Base-by-base conservation (phyloP, 164 flowering plant species). In the Berberis vulgaris region DNA sequence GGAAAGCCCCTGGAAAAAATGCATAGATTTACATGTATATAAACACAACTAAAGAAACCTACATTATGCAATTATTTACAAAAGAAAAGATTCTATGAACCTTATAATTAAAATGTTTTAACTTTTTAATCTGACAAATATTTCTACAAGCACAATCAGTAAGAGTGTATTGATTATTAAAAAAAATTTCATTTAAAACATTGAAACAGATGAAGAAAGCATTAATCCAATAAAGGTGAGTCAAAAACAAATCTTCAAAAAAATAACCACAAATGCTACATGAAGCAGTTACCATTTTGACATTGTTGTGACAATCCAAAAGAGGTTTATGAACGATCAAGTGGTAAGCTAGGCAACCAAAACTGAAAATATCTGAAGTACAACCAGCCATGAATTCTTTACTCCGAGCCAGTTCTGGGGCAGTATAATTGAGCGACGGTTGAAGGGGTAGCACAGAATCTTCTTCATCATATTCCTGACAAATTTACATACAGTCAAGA, bases 271-370 rank as follows among this genome's bases (percentile, higher is more conserved):
- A 26, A 26, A 26, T 26, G 11, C n/a, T 52, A 6, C 10, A 46
- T 46, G 5, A 46, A 46, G 6, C 5, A 8, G 26, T 10, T 87
- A 91, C 99, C 99, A 91, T 94, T 69, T 85, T 91, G 66, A 87
- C 93, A 80, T 94, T 94, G 83, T 91, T 91, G 82, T 89, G 82
- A 78, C 97, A 94, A 69, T 91, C 93, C 63, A 94, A 82, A 70
- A 94, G 78, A 72, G 91, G 88, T 71, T 94, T 94, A 62, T 70
- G 87, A 72, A 91, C 77, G 68, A 91, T 77, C 80, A 94, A 85
- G 74, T 91, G 99, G 82, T 83, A 94, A n/a, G 86, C 87, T 81
- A 94, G 87, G 66, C 99, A 94, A 62, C 83, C 99, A 73, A 94
- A 84, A 79, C 99, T 94, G 80, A 94, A 94, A 46, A 94, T 82